Evolutionary conservation across 306 rosid species (phyloP).

Genomic region (Medicago lupulina): DNA sequence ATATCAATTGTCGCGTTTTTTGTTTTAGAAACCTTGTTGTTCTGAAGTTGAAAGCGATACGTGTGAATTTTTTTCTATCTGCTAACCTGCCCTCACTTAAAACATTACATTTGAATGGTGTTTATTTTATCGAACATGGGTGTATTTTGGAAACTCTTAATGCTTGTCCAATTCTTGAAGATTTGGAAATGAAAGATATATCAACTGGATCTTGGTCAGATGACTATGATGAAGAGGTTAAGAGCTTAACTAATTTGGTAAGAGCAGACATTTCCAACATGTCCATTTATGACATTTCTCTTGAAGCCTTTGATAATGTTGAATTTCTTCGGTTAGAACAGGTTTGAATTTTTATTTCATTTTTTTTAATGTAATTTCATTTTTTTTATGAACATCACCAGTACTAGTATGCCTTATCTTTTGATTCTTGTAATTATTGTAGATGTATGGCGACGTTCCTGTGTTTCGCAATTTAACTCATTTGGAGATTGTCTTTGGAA

Average conservation of each 20-base stretch:
- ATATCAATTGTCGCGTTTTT: neutral
- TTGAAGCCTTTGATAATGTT: neutral
- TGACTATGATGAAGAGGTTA: neutral
- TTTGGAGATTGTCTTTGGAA: neutral
- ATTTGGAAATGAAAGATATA: neutral
- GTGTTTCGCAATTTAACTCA: neutral
- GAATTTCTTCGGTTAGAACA: neutral
- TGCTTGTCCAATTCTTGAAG: neutral
- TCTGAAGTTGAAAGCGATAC: neutral
- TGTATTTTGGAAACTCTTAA: neutral
- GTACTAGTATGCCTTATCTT: neutral
- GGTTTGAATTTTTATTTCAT: neutral
- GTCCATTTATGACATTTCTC: neutral
- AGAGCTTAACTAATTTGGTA: neutral
- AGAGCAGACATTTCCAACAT: neutral
- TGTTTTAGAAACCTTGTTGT: neutral
- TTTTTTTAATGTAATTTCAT: neutral
- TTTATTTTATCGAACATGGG: neutral
- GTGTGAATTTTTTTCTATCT: neutral
- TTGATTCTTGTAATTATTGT: neutral
- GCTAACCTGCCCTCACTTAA: neutral
- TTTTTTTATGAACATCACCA: neutral
- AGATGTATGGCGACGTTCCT: neutral
- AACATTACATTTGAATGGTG: neutral
- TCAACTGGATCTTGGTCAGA: neutral